phyloP scores from a whole-genome alignment of 106 monocot species.

The Apostasia shenzhenica region DNA sequence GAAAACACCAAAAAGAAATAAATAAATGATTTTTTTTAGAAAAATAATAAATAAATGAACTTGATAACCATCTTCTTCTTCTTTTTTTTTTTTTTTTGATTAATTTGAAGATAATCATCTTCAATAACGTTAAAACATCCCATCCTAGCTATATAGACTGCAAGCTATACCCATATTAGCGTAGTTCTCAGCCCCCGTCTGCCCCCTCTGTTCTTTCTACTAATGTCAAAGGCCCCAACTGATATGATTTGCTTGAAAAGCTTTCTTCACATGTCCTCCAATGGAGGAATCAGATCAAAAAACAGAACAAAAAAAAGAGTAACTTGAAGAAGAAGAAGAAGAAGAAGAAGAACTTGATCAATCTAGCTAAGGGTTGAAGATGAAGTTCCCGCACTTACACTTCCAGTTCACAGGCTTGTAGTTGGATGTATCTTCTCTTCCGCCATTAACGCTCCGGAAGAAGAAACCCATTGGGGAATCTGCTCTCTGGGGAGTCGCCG shows the following conservation, averaged over 20 bases:
- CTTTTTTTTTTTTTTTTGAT: neutral
- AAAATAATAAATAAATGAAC: too few species aligned
- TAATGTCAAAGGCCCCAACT: neutral
- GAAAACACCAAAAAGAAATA: too few species aligned
- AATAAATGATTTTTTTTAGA: too few species aligned
- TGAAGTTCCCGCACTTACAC: conserved; percentile 8
- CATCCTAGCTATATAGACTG: neutral
- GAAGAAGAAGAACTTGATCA: neutral
- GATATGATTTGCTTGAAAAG: conserved; percentile 4
- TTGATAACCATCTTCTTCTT: too few species aligned
- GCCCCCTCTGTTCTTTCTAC: neutral
- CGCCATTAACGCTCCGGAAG: neutral
- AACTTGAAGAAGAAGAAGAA: neutral
- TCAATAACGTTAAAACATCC: neutral
- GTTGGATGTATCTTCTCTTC: neutral
- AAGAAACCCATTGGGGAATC: neutral
- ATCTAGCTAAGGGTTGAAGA: conserved; percentile 6
- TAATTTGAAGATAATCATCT: neutral
- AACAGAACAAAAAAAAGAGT: neutral
- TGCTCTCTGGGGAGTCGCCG: conserved; percentile 14
- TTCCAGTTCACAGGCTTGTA: conserved; percentile 15
- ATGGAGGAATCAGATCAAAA: neutral
- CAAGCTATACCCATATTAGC: too few species aligned
- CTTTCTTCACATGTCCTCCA: neutral
- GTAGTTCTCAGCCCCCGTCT: too few species aligned